Percentiles rank a stretch among this genome's conserved stretches.
Conservation (phyloP, 768 basidiomycete genomes). For the Phallus indusiatus region DNA sequence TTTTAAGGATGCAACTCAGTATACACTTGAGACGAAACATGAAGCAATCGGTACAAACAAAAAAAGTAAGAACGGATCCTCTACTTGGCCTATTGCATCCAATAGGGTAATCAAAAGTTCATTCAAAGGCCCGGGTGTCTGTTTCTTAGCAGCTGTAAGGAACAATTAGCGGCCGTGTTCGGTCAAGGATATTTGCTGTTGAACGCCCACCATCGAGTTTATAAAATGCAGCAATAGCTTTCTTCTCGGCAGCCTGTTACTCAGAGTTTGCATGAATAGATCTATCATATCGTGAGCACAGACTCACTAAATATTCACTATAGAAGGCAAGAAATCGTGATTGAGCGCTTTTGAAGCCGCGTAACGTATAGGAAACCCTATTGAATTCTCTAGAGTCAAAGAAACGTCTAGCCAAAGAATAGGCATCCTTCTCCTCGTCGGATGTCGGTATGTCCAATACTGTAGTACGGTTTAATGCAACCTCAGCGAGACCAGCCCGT, state of each 20-base stretch:
- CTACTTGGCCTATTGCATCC: constrained; percentile 42
- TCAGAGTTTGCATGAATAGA: constrained; percentile 8
- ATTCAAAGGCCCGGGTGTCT: constrained; percentile 61
- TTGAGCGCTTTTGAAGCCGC: constrained; percentile 57
- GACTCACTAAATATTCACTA: constrained; percentile 74
- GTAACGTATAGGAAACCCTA: constrained; percentile 58
- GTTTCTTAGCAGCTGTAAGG: constrained; percentile 52
- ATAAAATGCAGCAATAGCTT: constrained; percentile 78
- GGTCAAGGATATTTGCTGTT: not conserved
- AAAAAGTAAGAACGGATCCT: constrained; percentile 79
- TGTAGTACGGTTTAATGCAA: not conserved
- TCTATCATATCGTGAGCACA: not conserved
- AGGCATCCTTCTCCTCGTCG: constrained; percentile 58
- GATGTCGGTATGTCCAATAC: constrained; percentile 8
- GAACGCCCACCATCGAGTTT: constrained; percentile 56
- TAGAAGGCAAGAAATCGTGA: constrained; percentile 73
- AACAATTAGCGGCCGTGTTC: constrained; percentile 6
- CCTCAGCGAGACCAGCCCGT: constrained; percentile 30
- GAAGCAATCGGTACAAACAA: constrained; percentile 41
- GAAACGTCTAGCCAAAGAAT: constrained; percentile 61
- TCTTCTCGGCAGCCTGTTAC: constrained; percentile 70
- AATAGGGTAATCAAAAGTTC: constrained; percentile 47
- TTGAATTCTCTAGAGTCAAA: constrained; percentile 72
- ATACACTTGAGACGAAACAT: constrained; percentile 2
- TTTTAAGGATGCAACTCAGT: constrained; percentile 10